A percentile compares a stretch with the other conserved stretches of the same genome.
These are phyloP conservation scores for Russula abietina DNA, from an alignment of 768 basidiomycete species.

Conservation along the genomic window DNA sequence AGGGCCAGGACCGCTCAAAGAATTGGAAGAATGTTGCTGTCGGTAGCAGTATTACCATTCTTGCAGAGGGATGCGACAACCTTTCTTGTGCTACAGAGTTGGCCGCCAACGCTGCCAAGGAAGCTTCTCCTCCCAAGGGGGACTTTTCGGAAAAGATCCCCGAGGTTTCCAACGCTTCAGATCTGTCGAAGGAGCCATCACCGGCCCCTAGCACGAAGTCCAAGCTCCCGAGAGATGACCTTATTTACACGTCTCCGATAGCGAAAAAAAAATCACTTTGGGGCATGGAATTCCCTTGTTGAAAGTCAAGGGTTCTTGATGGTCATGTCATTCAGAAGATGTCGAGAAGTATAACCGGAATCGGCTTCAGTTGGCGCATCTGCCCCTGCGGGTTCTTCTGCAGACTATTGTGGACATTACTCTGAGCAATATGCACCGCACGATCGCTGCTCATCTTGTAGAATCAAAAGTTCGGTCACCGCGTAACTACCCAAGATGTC, in stretches of 20 bases:
- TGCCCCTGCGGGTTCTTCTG: too few species aligned
- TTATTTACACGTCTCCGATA: constrained; percentile 91
- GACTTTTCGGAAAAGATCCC: constrained; percentile 36
- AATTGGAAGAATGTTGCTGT: constrained; percentile 83
- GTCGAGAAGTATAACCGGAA: too few species aligned
- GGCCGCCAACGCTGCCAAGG: constrained; percentile 55
- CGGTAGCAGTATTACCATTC: constrained; percentile 83
- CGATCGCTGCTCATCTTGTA: too few species aligned
- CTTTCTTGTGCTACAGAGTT: constrained; percentile 73
- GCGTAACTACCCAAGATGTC: too few species aligned
- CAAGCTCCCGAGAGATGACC: constrained; percentile 60
- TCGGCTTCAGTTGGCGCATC: too few species aligned
- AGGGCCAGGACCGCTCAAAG: constrained; percentile 82
- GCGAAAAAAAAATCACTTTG: constrained; percentile 95
- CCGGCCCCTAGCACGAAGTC: constrained; percentile 38
- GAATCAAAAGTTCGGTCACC: too few species aligned
- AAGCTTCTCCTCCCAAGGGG: constrained; percentile 35
- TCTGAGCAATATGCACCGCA: too few species aligned
- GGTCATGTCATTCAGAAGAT: constrained; percentile 94
- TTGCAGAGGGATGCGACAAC: constrained; percentile 95
- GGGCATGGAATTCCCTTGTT: constrained; percentile 88
- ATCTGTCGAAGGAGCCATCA: constrained; percentile 33
- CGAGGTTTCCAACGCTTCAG: constrained; percentile 39
- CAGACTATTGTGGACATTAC: too few species aligned
- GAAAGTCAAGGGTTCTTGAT: constrained; percentile 83